These are phyloP conservation scores for Rugonectria rugulosa DNA, from an alignment of 2,329 filamentous ascomycete species.

Conservation along the genomic window DNA sequence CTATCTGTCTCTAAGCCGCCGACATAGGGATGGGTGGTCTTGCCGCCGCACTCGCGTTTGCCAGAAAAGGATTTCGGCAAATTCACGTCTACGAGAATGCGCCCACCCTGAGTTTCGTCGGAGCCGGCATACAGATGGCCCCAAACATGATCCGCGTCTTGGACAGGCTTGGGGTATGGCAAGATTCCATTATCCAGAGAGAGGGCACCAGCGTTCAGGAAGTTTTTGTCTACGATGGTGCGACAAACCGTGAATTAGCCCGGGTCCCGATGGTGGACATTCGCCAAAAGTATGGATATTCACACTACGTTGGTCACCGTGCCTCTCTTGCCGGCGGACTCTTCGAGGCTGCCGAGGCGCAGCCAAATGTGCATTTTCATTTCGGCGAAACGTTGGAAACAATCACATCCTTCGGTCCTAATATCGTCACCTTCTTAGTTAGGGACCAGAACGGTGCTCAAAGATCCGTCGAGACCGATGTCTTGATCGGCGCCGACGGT, in stretches of 20 bases:
- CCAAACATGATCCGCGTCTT: conserved; percentile 84
- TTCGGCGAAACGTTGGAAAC: too few relatives aligned
- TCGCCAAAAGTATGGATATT: too few relatives aligned
- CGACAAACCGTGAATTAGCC: too few relatives aligned
- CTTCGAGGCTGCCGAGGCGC: too few relatives aligned
- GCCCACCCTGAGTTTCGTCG: conserved; percentile 56
- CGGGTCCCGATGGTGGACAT: too few relatives aligned
- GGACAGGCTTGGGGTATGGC: conserved; percentile 76
- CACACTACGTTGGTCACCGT: too few relatives aligned
- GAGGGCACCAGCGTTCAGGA: conserved; percentile 42
- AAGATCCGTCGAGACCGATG: conserved; percentile 48
- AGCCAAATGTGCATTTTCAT: too few relatives aligned
- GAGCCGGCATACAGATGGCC: conserved; percentile 84
- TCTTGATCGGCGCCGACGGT: conserved; percentile 62
- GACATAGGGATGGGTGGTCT: conserved; percentile 54
- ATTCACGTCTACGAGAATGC: conserved; percentile 39
- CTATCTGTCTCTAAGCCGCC: too few relatives aligned
- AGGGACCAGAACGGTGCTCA: conserved; percentile 28
- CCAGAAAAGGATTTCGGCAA: conserved; percentile 38
- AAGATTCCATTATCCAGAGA: conserved; percentile 56
- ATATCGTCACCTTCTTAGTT: conserved; percentile 30
- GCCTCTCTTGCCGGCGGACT: too few relatives aligned
- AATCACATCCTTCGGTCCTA: conserved; percentile 36
- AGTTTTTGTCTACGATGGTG: too few relatives aligned
- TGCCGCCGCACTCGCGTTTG: conserved; percentile 48